phyloP scores from a whole-genome alignment of 192 early-diverging fungal species.

The Phlyctochytrium bullatum region DNA sequence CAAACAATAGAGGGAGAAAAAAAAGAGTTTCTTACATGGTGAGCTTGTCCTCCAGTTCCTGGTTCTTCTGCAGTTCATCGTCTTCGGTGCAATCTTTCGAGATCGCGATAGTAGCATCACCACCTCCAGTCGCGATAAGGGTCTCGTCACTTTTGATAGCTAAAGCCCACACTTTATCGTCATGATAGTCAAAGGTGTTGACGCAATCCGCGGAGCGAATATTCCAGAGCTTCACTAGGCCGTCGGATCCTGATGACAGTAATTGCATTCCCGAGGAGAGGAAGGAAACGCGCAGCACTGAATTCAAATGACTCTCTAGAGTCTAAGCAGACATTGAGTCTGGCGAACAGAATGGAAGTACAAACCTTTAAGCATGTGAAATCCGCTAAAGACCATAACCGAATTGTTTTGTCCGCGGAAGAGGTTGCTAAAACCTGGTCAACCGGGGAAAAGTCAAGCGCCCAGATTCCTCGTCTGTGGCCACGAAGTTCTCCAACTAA shows the following conservation, averaged over 20 bases:
- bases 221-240: constrained; percentile 95
- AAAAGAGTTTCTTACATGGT: constrained; percentile 54
- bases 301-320: constrained; percentile 97
- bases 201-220: constrained; percentile 89
- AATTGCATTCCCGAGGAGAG: constrained; percentile 85
- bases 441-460: constrained; percentile 88
- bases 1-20: too few relatives aligned
- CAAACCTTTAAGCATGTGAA: constrained; percentile 77
- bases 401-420: constrained; percentile 91
- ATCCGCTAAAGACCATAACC: constrained; percentile 90
- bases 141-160: constrained; percentile 63
- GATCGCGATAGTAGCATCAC: constrained; percentile 84
- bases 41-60: constrained; percentile 64
- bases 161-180: constrained; percentile 93
- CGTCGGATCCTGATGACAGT: constrained; percentile 84
- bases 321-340: constrained; percentile 54
- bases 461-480: constrained; percentile 95
- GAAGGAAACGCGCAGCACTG: constrained; percentile 83
- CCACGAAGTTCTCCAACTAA: constrained; percentile 80
- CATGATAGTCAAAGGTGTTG: constrained; percentile 87
- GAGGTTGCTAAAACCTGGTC: constrained; percentile 91
- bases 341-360: too few relatives aligned
- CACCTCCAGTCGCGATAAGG: constrained; percentile 84
- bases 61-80: constrained; percentile 69
- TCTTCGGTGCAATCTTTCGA: constrained; percentile 92